A percentile compares a stretch with the other conserved stretches of the same genome.
These are phyloP conservation scores for Heimioporus sp. DNA, from an alignment of 768 basidiomycete species.

Conservation along the genomic window DNA sequence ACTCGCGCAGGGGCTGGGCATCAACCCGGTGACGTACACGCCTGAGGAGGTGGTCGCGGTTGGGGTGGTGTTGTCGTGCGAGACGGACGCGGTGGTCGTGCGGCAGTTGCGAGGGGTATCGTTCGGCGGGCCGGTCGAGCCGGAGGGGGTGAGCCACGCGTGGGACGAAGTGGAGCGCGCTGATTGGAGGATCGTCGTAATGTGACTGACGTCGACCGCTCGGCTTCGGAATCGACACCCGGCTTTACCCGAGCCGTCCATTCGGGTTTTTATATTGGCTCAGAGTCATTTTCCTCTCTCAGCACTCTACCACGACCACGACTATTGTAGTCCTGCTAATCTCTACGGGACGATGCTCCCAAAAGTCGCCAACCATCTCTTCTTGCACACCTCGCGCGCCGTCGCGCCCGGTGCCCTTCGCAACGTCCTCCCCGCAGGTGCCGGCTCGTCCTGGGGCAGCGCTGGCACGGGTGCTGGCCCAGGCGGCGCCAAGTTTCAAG, in stretches of 20 bases:
- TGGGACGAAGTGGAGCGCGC: conserved; percentile 29
- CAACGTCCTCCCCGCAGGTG: conserved; percentile 63
- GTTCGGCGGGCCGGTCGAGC: conserved; percentile 28
- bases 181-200: conserved; percentile 28
- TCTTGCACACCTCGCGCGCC: conserved; percentile 74
- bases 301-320: no score
- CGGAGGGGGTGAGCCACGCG: conserved; percentile 14
- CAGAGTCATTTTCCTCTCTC: no score
- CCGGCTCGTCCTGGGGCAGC: conserved; percentile 52
- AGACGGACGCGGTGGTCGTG: conserved; percentile 10
- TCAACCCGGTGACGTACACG: conserved; percentile 57
- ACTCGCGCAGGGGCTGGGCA: conserved; percentile 47
- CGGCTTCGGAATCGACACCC: conserved; percentile 7
- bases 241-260: background rate
- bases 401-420: conserved; percentile 66
- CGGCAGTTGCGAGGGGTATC: conserved; percentile 22
- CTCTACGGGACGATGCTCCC: conserved; percentile 62
- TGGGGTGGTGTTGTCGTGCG: conserved; percentile 35
- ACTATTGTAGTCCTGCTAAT: conserved; percentile 2
- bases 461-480: conserved; percentile 55
- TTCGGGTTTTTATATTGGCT: background rate
- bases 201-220: conserved; percentile 11
- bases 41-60: conserved; percentile 57
- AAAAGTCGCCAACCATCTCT: conserved; percentile 75
- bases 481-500: conserved; percentile 69